Evolutionary conservation across 441 rosid species (phyloP).

Genomic region (Croton laevigatus): DNA sequence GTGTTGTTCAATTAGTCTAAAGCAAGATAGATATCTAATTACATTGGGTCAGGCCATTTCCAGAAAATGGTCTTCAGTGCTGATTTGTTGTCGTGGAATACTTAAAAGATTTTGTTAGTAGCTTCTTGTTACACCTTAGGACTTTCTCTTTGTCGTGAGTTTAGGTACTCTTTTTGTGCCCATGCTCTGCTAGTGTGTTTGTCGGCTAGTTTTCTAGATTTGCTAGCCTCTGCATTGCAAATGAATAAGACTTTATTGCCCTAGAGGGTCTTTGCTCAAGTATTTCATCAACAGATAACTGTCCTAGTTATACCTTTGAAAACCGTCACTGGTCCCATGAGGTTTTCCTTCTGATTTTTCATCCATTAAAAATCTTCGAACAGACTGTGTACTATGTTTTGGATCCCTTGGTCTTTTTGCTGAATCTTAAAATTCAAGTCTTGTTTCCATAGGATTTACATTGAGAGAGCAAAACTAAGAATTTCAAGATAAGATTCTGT

Average conservation of each 20-base stretch:
- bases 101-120: neutral
- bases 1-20: neutral
- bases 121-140: neutral
- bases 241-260: neutral
- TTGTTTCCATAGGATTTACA: neutral
- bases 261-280: neutral
- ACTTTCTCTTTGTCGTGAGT: neutral
- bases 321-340: no score
- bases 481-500: neutral
- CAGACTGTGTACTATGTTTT: no score
- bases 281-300: neutral
- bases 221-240: no score
- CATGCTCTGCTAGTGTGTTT: neutral
- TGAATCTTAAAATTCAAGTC: neutral
- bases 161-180: neutral
- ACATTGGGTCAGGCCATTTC: neutral
- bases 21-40: neutral
- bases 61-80: neutral
- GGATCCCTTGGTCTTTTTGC: neutral
- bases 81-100: no score
- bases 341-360: neutral
- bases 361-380: neutral
- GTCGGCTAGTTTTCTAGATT: neutral
- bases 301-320: neutral
- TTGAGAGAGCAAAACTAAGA: neutral